Evolutionary conservation across 1,139 yeast species (phyloP).

Genomic region (Blastobotrys petasosporus): DNA sequence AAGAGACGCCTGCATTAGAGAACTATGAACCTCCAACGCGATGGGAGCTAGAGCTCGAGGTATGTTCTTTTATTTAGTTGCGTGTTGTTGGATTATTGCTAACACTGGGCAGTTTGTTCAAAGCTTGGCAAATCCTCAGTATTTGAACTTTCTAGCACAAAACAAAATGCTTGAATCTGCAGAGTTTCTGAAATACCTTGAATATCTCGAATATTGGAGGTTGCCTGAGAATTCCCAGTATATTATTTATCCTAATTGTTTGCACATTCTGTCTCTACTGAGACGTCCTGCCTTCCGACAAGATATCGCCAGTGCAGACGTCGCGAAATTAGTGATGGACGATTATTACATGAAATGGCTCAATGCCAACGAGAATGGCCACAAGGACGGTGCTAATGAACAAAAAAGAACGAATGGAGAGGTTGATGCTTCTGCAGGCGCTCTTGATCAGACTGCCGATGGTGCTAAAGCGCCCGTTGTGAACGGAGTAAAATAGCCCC

Average conservation of each 20-base stretch:
- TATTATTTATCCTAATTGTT: conserved; percentile 65
- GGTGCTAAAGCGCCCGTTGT: not conserved
- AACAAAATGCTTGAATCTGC: conserved; percentile 58
- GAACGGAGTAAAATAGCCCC: too few relatives aligned
- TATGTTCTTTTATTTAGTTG: conserved; percentile 23
- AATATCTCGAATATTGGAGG: conserved; percentile 71
- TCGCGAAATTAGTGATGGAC: conserved; percentile 39
- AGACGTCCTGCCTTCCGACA: conserved; percentile 36
- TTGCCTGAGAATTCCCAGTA: conserved; percentile 58
- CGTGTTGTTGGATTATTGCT: too few relatives aligned
- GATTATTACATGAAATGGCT: conserved; percentile 39
- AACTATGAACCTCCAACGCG: conserved; percentile 50
- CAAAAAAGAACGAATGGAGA: not conserved
- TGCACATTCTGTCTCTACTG: conserved; percentile 57
- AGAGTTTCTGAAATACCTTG: conserved; percentile 56
- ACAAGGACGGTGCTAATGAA: not conserved
- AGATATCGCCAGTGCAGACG: conserved; percentile 37
- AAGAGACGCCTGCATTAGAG: too few relatives aligned
- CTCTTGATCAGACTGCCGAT: not conserved
- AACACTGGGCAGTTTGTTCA: conserved; percentile 51
- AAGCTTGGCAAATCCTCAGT: conserved; percentile 72
- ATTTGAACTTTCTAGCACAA: conserved; percentile 68
- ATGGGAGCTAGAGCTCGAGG: conserved; percentile 77
- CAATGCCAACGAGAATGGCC: conserved; percentile 3
- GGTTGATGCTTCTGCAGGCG: not conserved